Conservation (phyloP, 2,329 filamentous ascomycete genomes). For the Cryoendolithus antarcticus region DNA sequence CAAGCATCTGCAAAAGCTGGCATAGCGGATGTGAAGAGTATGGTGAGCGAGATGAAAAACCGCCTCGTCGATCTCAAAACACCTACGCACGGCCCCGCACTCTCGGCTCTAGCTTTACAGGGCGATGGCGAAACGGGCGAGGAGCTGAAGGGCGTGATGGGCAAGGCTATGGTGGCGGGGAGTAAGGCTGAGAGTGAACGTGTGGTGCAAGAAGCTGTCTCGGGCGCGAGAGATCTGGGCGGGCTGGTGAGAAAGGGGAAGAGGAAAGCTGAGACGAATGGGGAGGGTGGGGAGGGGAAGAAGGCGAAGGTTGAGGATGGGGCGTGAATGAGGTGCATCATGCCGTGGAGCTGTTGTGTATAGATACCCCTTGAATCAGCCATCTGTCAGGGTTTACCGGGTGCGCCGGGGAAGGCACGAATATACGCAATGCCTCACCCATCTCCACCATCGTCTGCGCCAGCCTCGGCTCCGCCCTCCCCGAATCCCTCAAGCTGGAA, state of each 20-base stretch:
- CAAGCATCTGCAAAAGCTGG: constrained; percentile 50
- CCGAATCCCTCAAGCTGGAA: not conserved
- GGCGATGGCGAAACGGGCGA: constrained; percentile 32
- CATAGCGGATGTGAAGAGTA: constrained; percentile 63
- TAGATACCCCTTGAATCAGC: too few relatives aligned
- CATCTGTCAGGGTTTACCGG: too few relatives aligned
- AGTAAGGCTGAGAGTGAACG: constrained; percentile 49
- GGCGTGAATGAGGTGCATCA: not conserved
- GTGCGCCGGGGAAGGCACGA: too few relatives aligned
- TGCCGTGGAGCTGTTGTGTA: too few relatives aligned
- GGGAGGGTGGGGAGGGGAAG: constrained; percentile 6
- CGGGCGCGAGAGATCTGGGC: constrained; percentile 59
- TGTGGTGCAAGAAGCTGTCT: constrained; percentile 59
- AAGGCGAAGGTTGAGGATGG: constrained; percentile 19
- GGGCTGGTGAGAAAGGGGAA: constrained; percentile 50
- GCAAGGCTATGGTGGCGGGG: constrained; percentile 47
- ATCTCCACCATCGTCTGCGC: too few relatives aligned
- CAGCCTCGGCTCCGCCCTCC: too few relatives aligned
- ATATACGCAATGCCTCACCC: too few relatives aligned
- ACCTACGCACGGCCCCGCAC: constrained; percentile 40
- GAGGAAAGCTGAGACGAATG: constrained; percentile 6
- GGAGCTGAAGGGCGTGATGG: constrained; percentile 49
- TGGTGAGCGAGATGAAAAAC: constrained; percentile 67
- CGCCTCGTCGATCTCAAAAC: constrained; percentile 59
- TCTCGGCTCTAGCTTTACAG: constrained; percentile 39